phyloP scores from a whole-genome alignment of 208 protist genomes.

The Strigomonas oncopelti region DNA sequence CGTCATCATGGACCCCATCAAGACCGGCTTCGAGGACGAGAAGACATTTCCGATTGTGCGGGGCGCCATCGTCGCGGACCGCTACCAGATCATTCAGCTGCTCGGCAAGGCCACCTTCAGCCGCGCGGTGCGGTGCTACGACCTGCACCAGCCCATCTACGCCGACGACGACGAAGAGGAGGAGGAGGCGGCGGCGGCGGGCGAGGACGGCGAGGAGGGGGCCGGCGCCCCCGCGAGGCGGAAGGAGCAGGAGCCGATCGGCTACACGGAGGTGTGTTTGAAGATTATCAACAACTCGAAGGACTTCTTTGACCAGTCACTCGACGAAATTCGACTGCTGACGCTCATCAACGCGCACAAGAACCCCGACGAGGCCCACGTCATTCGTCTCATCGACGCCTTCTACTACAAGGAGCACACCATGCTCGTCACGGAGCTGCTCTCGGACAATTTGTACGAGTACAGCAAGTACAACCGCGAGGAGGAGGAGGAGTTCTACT shows the following conservation, averaged over 20 bases:
- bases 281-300: slow-evolving; percentile 98
- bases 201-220: slow-evolving; percentile 14
- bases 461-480: slow-evolving; percentile 94
- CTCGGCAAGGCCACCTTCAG: slow-evolving; percentile 94
- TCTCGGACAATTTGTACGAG: slow-evolving; percentile 95
- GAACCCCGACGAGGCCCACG: slow-evolving; percentile 84
- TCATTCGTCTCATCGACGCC: slow-evolving; percentile 90
- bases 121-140: slow-evolving; percentile 91
- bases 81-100: slow-evolving; percentile 93
- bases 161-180: slow-evolving; percentile 50
- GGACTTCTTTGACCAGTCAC: slow-evolving; percentile 96
- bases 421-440: slow-evolving; percentile 95
- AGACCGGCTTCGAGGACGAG: slow-evolving; percentile 92
- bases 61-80: slow-evolving; percentile 85
- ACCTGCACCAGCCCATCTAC: slow-evolving; percentile 85
- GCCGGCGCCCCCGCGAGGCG: not conserved
- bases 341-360: slow-evolving; percentile 90
- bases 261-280: slow-evolving; percentile 88
- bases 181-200: not conserved
- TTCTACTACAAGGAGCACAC: slow-evolving; percentile 98
- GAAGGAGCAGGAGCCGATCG: slow-evolving; percentile 30
- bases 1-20: slow-evolving; percentile 88
- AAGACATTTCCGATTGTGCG: slow-evolving; percentile 90
- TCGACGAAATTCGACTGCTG: slow-evolving; percentile 96
- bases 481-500: slow-evolving; percentile 88